Conservation (phyloP, 176 grass and related monocot species). For the Musa troglodytarum region DNA sequence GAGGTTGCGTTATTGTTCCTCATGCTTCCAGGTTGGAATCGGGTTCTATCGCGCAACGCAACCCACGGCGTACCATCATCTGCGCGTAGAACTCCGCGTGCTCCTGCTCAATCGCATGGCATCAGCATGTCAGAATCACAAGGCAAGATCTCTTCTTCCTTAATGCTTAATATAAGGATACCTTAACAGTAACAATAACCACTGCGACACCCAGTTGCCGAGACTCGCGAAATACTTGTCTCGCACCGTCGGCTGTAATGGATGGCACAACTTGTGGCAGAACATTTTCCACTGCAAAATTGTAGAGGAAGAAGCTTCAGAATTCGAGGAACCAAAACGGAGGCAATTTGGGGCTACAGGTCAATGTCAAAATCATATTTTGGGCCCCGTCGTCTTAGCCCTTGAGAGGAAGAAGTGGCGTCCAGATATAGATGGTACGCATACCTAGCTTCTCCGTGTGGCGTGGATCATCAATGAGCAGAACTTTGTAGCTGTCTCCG, state of each 20-base stretch:
- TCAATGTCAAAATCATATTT: not conserved
- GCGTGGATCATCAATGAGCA: conserved; percentile 58
- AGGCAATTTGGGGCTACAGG: too few relatives aligned
- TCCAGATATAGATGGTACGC: not conserved
- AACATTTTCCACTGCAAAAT: conserved; percentile 46
- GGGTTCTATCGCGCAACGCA: conserved; percentile 65
- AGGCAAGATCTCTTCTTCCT: too few relatives aligned
- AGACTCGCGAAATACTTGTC: conserved; percentile 54
- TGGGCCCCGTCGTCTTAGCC: not conserved
- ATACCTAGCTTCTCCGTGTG: conserved; percentile 56
- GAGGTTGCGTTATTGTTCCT: not conserved
- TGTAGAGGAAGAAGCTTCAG: not conserved
- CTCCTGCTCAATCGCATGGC: conserved; percentile 40
- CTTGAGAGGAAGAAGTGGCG: not conserved
- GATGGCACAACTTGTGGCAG: conserved; percentile 61
- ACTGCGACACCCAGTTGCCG: conserved; percentile 42
- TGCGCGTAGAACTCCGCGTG: conserved; percentile 74
- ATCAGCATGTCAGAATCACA: not conserved
- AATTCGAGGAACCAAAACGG: too few relatives aligned
- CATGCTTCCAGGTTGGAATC: conserved; percentile 40
- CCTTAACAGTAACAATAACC: conserved; percentile 62
- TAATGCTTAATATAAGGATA: not conserved
- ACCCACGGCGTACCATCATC: conserved; percentile 49
- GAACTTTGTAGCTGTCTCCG: conserved; percentile 59
- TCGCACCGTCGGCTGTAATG: conserved; percentile 36